Evolutionary conservation across 176 grass and related monocot genomes (phyloP).

Genomic region (Oryza brachyantha): DNA sequence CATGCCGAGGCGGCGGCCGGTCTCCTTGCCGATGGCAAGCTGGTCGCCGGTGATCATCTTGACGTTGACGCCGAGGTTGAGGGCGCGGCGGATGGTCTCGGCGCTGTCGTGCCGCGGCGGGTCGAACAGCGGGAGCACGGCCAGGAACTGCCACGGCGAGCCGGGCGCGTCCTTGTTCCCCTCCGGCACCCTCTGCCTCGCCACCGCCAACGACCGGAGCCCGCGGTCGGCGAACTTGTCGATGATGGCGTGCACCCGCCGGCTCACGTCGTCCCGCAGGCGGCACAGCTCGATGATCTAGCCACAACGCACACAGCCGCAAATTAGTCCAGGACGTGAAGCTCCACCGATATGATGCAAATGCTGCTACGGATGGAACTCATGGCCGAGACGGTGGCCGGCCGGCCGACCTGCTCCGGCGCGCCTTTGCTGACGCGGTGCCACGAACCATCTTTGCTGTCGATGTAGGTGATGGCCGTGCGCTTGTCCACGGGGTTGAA

Average conservation of each 20-base stretch:
- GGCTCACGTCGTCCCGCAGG: conserved; percentile 37
- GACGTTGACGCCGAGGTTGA: conserved; percentile 80
- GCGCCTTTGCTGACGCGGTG: conserved; percentile 82
- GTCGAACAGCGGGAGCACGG: conserved; percentile 72
- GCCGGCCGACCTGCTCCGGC: conserved; percentile 51
- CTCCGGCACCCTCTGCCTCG: conserved; percentile 58
- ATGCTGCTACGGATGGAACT: too few species aligned
- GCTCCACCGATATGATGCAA: background rate
- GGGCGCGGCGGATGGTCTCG: conserved; percentile 64
- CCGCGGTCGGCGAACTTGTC: conserved; percentile 60
- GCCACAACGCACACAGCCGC: background rate
- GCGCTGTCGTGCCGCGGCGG: conserved; percentile 79
- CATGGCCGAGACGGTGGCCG: background rate
- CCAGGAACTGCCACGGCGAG: conserved; percentile 71
- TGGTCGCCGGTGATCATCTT: conserved; percentile 98
- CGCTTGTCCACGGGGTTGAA: conserved; percentile 94
- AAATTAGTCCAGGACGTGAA: background rate
- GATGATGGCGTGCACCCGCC: conserved; percentile 52
- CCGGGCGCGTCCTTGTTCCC: conserved; percentile 54
- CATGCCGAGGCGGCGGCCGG: conserved; percentile 67
- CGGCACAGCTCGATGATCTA: conserved; percentile 74
- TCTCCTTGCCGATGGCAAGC: conserved; percentile 89
- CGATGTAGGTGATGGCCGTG: conserved; percentile 80
- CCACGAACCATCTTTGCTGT: conserved; percentile 46
- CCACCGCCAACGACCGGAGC: conserved; percentile 58